Percentiles rank a stretch among this genome's conserved stretches.
Conservation (phyloP, 176 grass and related monocot species). For the Musa acuminata region DNA sequence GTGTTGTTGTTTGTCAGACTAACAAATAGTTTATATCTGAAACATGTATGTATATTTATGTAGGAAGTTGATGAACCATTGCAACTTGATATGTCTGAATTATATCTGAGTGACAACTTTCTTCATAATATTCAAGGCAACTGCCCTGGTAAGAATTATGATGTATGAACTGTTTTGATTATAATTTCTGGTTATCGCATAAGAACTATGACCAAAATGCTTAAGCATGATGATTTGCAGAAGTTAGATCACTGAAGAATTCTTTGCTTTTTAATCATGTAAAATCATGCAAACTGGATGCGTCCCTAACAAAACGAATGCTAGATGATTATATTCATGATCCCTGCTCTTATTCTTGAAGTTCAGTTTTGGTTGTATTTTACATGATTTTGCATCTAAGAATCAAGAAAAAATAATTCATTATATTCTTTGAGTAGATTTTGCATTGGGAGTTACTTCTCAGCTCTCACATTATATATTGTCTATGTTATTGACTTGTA, state of each 20-base stretch:
- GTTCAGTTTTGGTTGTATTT: neutral
- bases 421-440: neutral
- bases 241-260: neutral
- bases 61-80: conserved; percentile 91
- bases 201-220: neutral
- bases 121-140: conserved; percentile 56
- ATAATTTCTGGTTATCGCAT: neutral
- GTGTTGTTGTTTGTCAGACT: too few species aligned
- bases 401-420: neutral
- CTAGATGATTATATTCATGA: neutral
- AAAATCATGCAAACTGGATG: neutral
- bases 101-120: conserved; percentile 61
- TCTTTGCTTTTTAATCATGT: too few species aligned
- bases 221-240: neutral
- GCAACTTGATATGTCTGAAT: conserved; percentile 89
- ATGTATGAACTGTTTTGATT: neutral
- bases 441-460: neutral
- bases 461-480: too few species aligned
- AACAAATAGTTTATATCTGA: conserved; percentile 4
- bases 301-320: neutral
- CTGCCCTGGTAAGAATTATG: conserved; percentile 39
- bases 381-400: neutral
- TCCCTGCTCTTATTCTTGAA: neutral
- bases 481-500: too few species aligned
- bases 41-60: conserved; percentile 10